Conservation (phyloP, 768 basidiomycete genomes). For the Dioszegia aurantiaca region DNA sequence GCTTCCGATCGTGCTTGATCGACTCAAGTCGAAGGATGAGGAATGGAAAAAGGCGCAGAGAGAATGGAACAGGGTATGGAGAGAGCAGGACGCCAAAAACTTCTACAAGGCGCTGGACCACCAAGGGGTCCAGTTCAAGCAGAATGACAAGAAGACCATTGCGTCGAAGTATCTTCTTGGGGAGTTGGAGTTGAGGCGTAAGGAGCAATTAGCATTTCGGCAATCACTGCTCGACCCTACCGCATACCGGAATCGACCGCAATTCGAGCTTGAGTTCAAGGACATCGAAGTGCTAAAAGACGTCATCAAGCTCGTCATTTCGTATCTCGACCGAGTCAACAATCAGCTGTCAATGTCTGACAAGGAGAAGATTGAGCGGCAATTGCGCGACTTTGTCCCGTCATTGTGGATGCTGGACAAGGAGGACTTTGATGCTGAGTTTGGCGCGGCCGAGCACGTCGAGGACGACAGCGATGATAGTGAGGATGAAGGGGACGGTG, state of each 20-base stretch:
- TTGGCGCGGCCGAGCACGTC: conserved; percentile 45
- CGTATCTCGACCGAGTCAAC: conserved; percentile 83
- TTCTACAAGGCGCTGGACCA: conserved; percentile 98
- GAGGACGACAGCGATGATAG: conserved; percentile 58
- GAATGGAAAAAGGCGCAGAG: conserved; percentile 93
- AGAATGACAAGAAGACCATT: conserved; percentile 72
- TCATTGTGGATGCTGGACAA: conserved; percentile 63
- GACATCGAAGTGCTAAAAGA: conserved; percentile 82
- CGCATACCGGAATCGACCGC: conserved; percentile 61
- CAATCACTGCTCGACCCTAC: conserved; percentile 43
- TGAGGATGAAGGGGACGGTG: conserved; percentile 62
- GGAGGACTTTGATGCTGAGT: conserved; percentile 55
- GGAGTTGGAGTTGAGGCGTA: conserved; percentile 49
- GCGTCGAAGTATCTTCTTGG: conserved; percentile 49
- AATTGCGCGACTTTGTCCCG: conserved; percentile 80
- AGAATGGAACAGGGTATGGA: conserved; percentile 95
- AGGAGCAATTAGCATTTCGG: conserved; percentile 51
- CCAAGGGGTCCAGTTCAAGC: conserved; percentile 90
- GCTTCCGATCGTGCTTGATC: conserved; percentile 82
- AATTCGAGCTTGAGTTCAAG: conserved; percentile 75
- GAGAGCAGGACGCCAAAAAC: conserved; percentile 90
- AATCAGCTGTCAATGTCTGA: conserved; percentile 66
- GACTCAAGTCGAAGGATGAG: conserved; percentile 89
- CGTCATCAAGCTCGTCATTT: conserved; percentile 80
- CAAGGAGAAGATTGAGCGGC: conserved; percentile 76